A percentile compares a stretch with the other conserved stretches of the same genome.
Evolutionary conservation across 2,329 filamentous ascomycete species (phyloP).

Genomic region (Pyrenochaeta sp.): DNA sequence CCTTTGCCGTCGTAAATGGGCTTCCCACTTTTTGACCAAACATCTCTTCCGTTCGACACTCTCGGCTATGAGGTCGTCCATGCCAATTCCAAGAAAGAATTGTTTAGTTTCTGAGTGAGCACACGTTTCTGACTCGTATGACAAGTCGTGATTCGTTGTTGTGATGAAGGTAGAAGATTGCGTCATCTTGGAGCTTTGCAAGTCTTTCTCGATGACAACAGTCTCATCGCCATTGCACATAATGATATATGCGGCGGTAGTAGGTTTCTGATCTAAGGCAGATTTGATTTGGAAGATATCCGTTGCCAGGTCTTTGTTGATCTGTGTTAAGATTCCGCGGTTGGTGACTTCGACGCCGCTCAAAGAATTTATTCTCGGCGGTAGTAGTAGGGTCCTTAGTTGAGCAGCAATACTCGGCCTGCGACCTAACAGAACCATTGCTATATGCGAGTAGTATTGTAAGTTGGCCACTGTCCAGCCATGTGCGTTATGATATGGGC

Average conservation of each 20-base stretch:
- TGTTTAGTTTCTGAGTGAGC: constrained; percentile 15
- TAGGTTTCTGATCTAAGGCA: constrained; percentile 34
- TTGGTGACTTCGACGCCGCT: neutral
- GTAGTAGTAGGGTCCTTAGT: constrained; percentile 55
- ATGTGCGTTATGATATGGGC: constrained; percentile 56
- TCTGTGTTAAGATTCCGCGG: constrained; percentile 1
- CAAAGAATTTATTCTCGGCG: constrained; percentile 2
- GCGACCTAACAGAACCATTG: constrained; percentile 62
- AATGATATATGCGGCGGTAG: constrained; percentile 65
- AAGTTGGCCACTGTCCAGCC: constrained; percentile 41
- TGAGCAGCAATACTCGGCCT: constrained; percentile 62
- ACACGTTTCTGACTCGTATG: constrained; percentile 20
- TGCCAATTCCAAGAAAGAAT: constrained; percentile 17
- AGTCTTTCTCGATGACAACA: constrained; percentile 65
- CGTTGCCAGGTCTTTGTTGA: no score
- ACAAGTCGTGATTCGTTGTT: constrained; percentile 63
- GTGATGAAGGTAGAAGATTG: constrained; percentile 60
- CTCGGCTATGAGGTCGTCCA: constrained; percentile 42
- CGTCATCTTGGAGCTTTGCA: constrained; percentile 53
- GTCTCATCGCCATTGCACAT: constrained; percentile 60
- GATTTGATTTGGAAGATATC: constrained; percentile 47
- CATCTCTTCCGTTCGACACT: constrained; percentile 44
- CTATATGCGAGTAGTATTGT: constrained; percentile 57
- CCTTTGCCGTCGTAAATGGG: constrained; percentile 6
- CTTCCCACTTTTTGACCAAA: constrained; percentile 38